Base-by-base conservation (phyloP, 2,329 filamentous ascomycete species). In the Paecilomyces dactylethromorphus region DNA sequence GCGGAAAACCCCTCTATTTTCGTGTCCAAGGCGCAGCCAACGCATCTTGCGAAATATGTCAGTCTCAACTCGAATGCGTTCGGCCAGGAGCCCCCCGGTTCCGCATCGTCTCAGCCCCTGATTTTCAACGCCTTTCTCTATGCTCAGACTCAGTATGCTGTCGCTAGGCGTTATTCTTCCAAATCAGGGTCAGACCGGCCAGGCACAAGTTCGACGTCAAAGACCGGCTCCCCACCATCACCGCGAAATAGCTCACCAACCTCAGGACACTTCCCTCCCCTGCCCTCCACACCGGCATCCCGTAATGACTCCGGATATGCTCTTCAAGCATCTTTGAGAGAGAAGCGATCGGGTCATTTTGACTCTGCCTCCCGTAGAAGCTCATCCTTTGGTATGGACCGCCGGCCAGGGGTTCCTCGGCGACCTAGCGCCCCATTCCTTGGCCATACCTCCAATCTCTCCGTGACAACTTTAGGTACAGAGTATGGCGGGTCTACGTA, bases 281-380 rank as follows among this genome's bases (percentile, higher is more conserved):
- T 91, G 74, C 88, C 90, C 3, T 83, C 84, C 2, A 93, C 90
- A 2, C 88, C 90, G 0, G 84, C 90, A n/a, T 96, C 92, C 5
- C 84, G 92, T 15, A 95, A 89, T 68, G 94, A 99, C 70, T 97
- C 93, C 3, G 93, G 91, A 1, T 95, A 94, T 73, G 90, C 91
- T 35, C 79, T 96, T 58, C 88, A 92, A 62, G 86, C 90, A 18
- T 96, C 91, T 3, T 79, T 99, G 59, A 87, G 92, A 32, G 94
- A 97, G 76, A 99, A 97, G 79, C 86, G 93, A 56, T 97, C 94
- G 2, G 92, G 90, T 1, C 91, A 97, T 71, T 96, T 97, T 65
- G 90, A 94, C 68, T 85, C 88, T 58, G 76, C 80, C 64, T 89
- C 89, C n/a, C 85, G 92, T 60, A 86, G 93, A 64, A 97, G 92